phyloP scores from a whole-genome alignment of 1,284 basidiomycete species.

The Rhodotorula mucilaginosa region DNA sequence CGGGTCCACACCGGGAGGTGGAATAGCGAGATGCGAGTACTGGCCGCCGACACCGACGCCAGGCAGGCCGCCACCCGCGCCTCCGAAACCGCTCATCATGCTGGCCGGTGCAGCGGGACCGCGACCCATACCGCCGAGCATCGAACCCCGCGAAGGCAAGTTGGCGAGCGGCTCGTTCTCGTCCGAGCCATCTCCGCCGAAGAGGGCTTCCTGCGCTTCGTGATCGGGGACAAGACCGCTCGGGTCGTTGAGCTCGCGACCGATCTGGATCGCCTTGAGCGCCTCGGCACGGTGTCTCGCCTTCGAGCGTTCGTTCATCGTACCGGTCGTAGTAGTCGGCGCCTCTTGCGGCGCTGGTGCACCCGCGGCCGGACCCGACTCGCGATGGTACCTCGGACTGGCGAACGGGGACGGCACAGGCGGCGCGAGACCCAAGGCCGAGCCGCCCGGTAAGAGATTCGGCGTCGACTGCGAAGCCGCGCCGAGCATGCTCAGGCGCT shows the following conservation, averaged over 20 bases:
- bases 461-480: not conserved
- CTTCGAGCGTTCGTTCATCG: slow-evolving; percentile 34
- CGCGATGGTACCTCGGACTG: not conserved
- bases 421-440: slow-evolving; percentile 1
- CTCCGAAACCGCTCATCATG: slow-evolving; percentile 17
- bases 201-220: slow-evolving; percentile 4
- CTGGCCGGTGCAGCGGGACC: not conserved
- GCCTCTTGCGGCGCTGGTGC: not conserved
- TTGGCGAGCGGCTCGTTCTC: slow-evolving; percentile 34
- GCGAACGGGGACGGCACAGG: not conserved
- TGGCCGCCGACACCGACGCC: slow-evolving; percentile 26
- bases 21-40: slow-evolving; percentile 31
- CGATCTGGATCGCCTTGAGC: slow-evolving; percentile 28
- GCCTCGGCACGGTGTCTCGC: slow-evolving; percentile 35
- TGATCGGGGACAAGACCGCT: slow-evolving; percentile 12
- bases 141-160: slow-evolving; percentile 27
- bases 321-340: not conserved
- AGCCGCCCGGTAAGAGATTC: not conserved
- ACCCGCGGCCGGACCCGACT: not conserved
- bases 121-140: slow-evolving; percentile 7
- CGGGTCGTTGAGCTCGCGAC: slow-evolving; percentile 32
- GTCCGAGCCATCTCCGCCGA: slow-evolving; percentile 15
- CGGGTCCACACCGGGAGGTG: slow-evolving; percentile 38
- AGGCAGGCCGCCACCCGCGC: not conserved
- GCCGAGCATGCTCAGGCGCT: slow-evolving; percentile 13